These are phyloP conservation scores for Adansonia madagascariensis DNA, from an alignment of 441 rosid species.

Conservation along the genomic window DNA sequence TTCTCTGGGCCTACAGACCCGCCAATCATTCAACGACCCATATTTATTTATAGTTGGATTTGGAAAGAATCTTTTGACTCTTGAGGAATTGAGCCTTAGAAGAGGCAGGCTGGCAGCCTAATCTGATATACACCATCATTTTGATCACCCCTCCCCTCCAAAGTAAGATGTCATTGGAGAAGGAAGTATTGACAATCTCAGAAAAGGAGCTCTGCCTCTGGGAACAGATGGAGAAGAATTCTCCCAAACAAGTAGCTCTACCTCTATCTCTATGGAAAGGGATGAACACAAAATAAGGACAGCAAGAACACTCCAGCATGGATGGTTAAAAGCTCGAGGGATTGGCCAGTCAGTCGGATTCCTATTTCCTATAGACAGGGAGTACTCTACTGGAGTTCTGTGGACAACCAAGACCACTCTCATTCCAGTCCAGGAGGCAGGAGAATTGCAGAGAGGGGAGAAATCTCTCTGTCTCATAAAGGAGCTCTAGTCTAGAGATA, in stretches of 20 bases:
- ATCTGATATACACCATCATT: neutral
- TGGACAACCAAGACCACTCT: conserved; percentile 31
- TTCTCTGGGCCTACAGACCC: conserved; percentile 1
- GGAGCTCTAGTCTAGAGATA: too few species aligned
- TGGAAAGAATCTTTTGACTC: neutral
- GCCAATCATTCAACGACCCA: neutral
- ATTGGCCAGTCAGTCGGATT: conserved; percentile 26
- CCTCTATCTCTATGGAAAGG: conserved; percentile 24
- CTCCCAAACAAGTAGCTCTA: neutral
- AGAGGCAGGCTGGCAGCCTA: conserved; percentile 1
- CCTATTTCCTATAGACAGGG: too few species aligned
- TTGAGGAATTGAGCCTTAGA: neutral
- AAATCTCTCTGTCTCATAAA: neutral
- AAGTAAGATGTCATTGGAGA: conserved; percentile 22
- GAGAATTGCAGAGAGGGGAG: conserved; percentile 24
- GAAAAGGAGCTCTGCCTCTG: neutral
- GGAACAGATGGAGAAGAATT: conserved; percentile 36
- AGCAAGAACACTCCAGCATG: neutral
- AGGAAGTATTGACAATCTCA: conserved; percentile 17
- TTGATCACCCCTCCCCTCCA: too few species aligned
- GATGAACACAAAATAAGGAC: conserved; percentile 20
- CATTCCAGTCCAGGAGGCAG: conserved; percentile 1
- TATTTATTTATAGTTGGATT: too few species aligned
- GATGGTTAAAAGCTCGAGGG: conserved; percentile 29
- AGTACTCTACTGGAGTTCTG: conserved; percentile 35